Conservation (phyloP, 116 monocot species). For the Papilionanthe hybrid region DNA sequence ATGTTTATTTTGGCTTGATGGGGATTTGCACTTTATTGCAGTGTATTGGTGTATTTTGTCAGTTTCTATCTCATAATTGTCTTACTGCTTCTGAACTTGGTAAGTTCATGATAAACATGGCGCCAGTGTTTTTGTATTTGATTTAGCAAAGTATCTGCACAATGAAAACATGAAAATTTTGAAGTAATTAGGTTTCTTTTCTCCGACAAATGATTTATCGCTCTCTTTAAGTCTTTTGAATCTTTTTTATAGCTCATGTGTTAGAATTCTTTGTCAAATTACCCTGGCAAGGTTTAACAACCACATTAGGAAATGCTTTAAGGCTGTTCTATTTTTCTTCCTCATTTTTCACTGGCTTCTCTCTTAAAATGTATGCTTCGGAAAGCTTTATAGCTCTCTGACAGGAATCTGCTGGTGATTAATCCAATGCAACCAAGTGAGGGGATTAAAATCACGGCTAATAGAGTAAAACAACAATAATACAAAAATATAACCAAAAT, state of each 20-base stretch:
- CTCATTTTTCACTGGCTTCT: no score
- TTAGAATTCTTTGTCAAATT: background rate
- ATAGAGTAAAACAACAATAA: no score
- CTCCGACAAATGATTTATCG: background rate
- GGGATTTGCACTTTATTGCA: background rate
- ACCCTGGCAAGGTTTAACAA: background rate
- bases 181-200: background rate
- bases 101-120: slow-evolving; percentile 20
- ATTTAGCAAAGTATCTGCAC: background rate
- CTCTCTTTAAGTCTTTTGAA: background rate
- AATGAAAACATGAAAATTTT: background rate
- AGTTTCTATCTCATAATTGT: slow-evolving; percentile 91
- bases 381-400: no score
- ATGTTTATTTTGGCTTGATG: background rate
- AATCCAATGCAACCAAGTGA: no score
- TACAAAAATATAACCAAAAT: no score
- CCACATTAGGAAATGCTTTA: background rate
- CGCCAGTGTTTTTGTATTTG: background rate
- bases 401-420: no score
- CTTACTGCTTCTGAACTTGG: slow-evolving; percentile 88
- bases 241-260: background rate
- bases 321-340: no score
- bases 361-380: no score
- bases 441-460: no score
- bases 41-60: slow-evolving; percentile 57